phyloP scores from a whole-genome alignment of 2,329 filamentous ascomycete species.

The Amauroascus verrucosus region DNA sequence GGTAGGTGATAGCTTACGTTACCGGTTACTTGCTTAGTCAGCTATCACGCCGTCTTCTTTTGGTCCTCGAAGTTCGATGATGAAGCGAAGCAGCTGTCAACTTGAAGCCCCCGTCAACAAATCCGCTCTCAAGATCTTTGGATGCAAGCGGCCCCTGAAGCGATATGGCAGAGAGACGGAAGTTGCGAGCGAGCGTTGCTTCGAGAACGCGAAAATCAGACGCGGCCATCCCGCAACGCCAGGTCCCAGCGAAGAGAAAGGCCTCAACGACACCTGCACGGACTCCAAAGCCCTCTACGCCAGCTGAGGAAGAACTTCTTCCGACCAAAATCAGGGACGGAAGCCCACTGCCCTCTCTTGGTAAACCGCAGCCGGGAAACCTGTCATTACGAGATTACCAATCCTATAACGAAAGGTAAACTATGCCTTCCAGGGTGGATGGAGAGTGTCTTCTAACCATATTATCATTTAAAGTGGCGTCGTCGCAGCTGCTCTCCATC shows the following conservation, averaged over 20 bases:
- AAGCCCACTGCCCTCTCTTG: slow-evolving; percentile 45
- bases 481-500: slow-evolving; percentile 47
- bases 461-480: slow-evolving; percentile 39
- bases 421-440: not conserved
- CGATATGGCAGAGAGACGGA: slow-evolving; percentile 36
- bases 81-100: too few species aligned
- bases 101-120: too few species aligned
- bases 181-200: slow-evolving; percentile 31
- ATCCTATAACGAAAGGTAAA: slow-evolving; percentile 47
- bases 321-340: slow-evolving; percentile 46
- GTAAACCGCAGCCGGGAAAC: slow-evolving; percentile 39
- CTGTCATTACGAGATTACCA: slow-evolving; percentile 48
- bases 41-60: not conserved
- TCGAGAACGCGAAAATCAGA: slow-evolving; percentile 36
- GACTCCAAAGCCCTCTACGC: slow-evolving; percentile 23
- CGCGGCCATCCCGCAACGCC: slow-evolving; percentile 26
- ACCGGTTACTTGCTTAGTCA: too few species aligned
- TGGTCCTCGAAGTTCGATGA: not conserved
- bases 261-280: slow-evolving; percentile 23
- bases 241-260: slow-evolving; percentile 26
- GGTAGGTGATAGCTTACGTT: too few species aligned
- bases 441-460: slow-evolving; percentile 7
- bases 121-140: too few species aligned
- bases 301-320: slow-evolving; percentile 34
- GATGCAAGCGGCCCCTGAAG: not conserved